A percentile compares a stretch with the other conserved stretches of the same genome.
Conservation (phyloP, 345 rosid genomes). For the Eucalyptus cloeziana region DNA sequence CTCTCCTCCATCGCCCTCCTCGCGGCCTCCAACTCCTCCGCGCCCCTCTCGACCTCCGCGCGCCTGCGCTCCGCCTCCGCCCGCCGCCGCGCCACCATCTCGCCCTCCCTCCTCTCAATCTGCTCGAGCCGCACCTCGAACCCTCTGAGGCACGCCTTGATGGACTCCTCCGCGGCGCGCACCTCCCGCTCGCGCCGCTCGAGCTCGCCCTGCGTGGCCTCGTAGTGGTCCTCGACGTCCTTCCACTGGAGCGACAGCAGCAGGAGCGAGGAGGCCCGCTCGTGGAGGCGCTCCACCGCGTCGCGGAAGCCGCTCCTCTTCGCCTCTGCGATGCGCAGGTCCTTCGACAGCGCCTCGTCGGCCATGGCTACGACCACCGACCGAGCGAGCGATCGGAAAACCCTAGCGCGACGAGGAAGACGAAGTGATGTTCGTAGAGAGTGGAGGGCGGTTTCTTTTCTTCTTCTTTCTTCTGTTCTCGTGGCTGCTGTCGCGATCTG, state of each 20-base stretch:
- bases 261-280: constrained; percentile 25
- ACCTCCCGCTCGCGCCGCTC: constrained; percentile 16
- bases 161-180: background rate
- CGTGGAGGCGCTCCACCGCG: constrained; percentile 16
- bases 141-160: background rate
- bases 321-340: background rate
- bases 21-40: background rate
- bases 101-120: constrained; percentile 12
- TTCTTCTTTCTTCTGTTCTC: background rate
- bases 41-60: background rate
- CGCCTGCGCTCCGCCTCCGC: background rate
- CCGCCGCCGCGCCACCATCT: background rate
- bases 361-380: background rate
- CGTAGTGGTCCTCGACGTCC: constrained; percentile 22
- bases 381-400: background rate
- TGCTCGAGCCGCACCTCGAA: background rate
- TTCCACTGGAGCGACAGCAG: constrained; percentile 29
- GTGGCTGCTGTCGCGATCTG: background rate
- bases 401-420: background rate
- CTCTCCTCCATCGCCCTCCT: background rate
- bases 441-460: background rate
- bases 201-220: constrained; percentile 1
- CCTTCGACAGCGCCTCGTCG: background rate
- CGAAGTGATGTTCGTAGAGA: background rate
- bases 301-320: background rate